phyloP scores from a whole-genome alignment of 2,329 filamentous ascomycete species.

The Pyrenophora graminea region DNA sequence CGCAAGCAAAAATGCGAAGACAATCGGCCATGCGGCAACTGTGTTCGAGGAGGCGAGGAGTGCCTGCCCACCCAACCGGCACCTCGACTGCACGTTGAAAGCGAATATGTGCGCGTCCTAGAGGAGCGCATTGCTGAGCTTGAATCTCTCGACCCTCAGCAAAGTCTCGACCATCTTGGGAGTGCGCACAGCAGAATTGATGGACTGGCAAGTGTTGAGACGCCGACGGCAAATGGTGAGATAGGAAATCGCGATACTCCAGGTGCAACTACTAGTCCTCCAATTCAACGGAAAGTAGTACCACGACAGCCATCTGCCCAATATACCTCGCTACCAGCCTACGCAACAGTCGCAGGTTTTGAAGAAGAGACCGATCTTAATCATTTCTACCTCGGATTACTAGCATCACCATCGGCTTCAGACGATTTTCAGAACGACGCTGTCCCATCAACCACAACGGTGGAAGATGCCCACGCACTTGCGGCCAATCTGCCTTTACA shows the following conservation, averaged over 20 bases:
- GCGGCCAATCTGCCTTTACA: slow-evolving; percentile 14
- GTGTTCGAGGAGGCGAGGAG: slow-evolving; percentile 75
- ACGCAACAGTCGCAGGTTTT: slow-evolving; percentile 2
- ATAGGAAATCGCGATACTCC: neutral
- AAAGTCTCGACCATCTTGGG: slow-evolving; percentile 19
- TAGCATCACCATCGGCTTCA: slow-evolving; percentile 16
- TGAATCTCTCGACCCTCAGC: slow-evolving; percentile 20
- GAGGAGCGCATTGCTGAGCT: slow-evolving; percentile 24
- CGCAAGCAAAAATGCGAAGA: slow-evolving; percentile 34
- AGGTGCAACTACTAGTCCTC: neutral
- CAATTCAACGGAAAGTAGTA: neutral
- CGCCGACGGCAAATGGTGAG: neutral
- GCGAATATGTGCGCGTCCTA: slow-evolving; percentile 24
- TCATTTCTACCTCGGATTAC: slow-evolving; percentile 21
- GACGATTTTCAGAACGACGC: neutral
- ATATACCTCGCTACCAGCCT: slow-evolving; percentile 9
- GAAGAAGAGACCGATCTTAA: slow-evolving; percentile 13
- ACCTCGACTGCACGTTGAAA: slow-evolving; percentile 15
- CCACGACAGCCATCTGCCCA: slow-evolving; percentile 7
- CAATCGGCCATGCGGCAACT: slow-evolving; percentile 53
- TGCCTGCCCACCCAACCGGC: slow-evolving; percentile 52
- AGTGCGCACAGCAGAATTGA: neutral
- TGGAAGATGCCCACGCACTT: slow-evolving; percentile 9
- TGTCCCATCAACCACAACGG: neutral
- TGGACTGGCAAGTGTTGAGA: neutral